phyloP scores from a whole-genome alignment of 73 alveolate species.

The Uronychia setigera region DNA sequence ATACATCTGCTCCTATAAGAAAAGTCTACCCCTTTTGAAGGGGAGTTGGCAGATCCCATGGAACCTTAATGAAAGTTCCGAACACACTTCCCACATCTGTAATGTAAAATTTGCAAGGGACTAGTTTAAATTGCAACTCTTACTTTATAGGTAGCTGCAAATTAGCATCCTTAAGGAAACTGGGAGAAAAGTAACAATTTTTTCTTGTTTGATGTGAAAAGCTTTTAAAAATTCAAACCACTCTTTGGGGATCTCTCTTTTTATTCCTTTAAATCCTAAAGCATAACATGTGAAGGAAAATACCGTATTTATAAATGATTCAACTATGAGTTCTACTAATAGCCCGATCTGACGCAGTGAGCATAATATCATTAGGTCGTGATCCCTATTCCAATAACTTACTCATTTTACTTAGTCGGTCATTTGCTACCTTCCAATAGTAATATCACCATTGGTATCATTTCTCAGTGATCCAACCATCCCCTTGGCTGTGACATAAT shows the following conservation, averaged over 20 bases:
- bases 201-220: conserved; percentile 3
- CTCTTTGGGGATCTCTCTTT: conserved; percentile 7
- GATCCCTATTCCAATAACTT: neutral
- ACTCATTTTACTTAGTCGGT: conserved; percentile 20
- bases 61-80: conserved; percentile 30
- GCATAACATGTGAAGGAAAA: neutral
- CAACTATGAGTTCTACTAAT: conserved; percentile 46
- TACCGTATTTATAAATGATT: conserved; percentile 33
- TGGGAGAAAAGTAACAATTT: conserved; percentile 12
- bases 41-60: neutral
- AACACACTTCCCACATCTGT: conserved; percentile 42
- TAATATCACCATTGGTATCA: conserved; percentile 32
- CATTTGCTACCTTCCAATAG: conserved; percentile 38
- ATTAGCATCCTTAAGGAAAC: conserved; percentile 8
- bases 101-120: conserved; percentile 23
- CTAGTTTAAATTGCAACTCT: conserved; percentile 2
- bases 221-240: conserved; percentile 28
- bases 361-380: conserved; percentile 45
- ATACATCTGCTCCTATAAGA: conserved; percentile 38
- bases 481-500: conserved; percentile 43
- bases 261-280: conserved; percentile 9
- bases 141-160: neutral
- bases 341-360: conserved; percentile 38
- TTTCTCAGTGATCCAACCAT: conserved; percentile 39
- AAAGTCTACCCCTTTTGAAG: conserved; percentile 33